Conservation (phyloP, 257 asterid species). For the Fraxinus anomala region DNA sequence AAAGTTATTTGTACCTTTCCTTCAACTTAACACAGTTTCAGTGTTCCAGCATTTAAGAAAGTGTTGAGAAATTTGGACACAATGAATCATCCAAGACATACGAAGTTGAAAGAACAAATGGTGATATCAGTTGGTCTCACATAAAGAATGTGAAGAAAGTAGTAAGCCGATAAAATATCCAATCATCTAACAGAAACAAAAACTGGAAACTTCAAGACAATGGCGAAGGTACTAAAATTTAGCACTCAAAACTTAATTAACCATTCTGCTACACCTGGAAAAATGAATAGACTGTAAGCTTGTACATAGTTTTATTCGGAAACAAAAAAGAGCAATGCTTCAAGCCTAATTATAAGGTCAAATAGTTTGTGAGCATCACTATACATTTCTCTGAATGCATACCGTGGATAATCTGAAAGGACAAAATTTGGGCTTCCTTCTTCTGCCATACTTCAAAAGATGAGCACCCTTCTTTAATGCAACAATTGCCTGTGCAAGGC, state of each 20-base stretch:
- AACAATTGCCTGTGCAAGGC: constrained; percentile 48
- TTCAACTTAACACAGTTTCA: too few relatives aligned
- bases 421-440: constrained; percentile 56
- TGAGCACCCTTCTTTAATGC: constrained; percentile 56
- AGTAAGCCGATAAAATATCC: neutral
- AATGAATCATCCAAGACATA: too few relatives aligned
- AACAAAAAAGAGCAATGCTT: too few relatives aligned
- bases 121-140: too few relatives aligned
- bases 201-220: neutral
- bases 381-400: neutral
- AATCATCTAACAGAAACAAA: neutral
- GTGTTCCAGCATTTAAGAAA: neutral
- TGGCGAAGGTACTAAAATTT: too few relatives aligned
- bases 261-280: too few relatives aligned
- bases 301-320: too few relatives aligned
- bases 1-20: too few relatives aligned
- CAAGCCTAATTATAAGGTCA: neutral
- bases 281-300: too few relatives aligned
- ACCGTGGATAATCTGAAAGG: constrained; percentile 57
- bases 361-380: neutral
- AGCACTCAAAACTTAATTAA: too few relatives aligned
- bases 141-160: too few relatives aligned
- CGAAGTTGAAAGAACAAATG: too few relatives aligned
- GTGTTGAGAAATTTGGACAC: neutral
- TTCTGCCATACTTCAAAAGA: constrained; percentile 46